These are phyloP conservation scores for Exophiala oligosperma DNA, from an alignment of 2,329 filamentous ascomycete species.

Conservation along the genomic window DNA sequence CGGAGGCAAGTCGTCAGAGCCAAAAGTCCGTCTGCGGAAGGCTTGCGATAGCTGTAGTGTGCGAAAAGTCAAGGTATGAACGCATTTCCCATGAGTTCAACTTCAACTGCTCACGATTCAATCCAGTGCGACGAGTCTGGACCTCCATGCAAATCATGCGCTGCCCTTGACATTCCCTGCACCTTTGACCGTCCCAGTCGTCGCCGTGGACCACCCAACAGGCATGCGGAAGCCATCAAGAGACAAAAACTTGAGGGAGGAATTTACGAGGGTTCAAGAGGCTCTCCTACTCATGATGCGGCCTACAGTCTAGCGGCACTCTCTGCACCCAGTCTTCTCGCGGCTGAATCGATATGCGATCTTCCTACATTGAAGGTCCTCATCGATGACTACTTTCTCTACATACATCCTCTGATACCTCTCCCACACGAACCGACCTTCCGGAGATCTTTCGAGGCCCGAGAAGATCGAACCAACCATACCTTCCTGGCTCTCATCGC, in stretches of 20 bases:
- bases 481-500: constrained; percentile 47
- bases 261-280: constrained; percentile 16
- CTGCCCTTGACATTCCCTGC: constrained; percentile 65
- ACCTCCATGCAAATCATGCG: constrained; percentile 66
- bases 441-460: constrained; percentile 42
- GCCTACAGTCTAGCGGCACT: constrained; percentile 54
- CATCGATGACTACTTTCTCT: constrained; percentile 49
- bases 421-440: constrained; percentile 50
- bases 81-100: background rate
- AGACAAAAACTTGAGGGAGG: constrained; percentile 52
- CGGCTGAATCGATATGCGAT: constrained; percentile 50
- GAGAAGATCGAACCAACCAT: constrained; percentile 43
- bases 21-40: constrained; percentile 48
- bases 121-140: constrained; percentile 63
- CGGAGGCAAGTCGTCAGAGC: constrained; percentile 20
- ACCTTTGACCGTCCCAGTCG: constrained; percentile 65
- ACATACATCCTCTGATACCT: constrained; percentile 49
- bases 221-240: constrained; percentile 67
- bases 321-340: constrained; percentile 47
- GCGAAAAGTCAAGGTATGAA: constrained; percentile 53
- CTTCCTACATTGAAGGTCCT: constrained; percentile 41
- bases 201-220: constrained; percentile 65
- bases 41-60: constrained; percentile 56
- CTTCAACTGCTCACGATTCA: constrained; percentile 11
- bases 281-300: constrained; percentile 52